phyloP scores from a whole-genome alignment of 1,139 yeast species.

The Candida sanyaensis region DNA sequence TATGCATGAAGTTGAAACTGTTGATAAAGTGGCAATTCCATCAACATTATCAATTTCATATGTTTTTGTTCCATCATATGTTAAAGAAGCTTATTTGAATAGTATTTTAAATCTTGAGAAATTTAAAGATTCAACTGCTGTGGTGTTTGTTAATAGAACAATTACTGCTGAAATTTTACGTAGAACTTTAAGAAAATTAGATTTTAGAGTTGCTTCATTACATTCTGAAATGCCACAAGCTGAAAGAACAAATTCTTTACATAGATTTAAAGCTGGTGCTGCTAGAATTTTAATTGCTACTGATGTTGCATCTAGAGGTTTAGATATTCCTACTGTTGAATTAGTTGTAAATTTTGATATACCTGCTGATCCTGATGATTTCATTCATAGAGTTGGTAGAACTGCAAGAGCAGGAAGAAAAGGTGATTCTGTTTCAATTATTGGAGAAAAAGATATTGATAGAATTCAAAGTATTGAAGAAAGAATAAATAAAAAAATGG shows the following conservation, averaged over 20 bases:
- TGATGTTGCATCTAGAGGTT: constrained; percentile 96
- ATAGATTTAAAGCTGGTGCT: constrained; percentile 90
- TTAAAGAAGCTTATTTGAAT: constrained; percentile 85
- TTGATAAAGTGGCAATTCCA: constrained; percentile 78
- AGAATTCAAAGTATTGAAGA: constrained; percentile 86
- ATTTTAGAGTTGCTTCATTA: constrained; percentile 79
- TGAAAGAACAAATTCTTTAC: constrained; percentile 88
- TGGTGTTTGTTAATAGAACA: constrained; percentile 90
- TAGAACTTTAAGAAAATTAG: constrained; percentile 71
- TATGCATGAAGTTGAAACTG: constrained; percentile 77
- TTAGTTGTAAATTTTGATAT: constrained; percentile 88
- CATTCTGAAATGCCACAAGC: constrained; percentile 95
- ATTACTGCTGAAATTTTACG: constrained; percentile 84
- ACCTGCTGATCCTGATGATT: constrained; percentile 96
- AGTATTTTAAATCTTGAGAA: constrained; percentile 63
- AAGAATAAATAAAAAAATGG: constrained; percentile 78
- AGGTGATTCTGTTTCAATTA: constrained; percentile 59
- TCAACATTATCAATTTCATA: constrained; percentile 60
- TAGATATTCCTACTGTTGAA: constrained; percentile 91
- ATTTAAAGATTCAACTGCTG: constrained; percentile 67
- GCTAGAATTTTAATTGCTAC: constrained; percentile 92
- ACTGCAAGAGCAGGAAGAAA: constrained; percentile 98
- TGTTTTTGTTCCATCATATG: constrained; percentile 73
- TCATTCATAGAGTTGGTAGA: constrained; percentile 98
- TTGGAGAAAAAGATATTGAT: constrained; percentile 81